These are phyloP conservation scores for Barnettozyma wickerhamii DNA, from an alignment of 805 yeast species.

Conservation along the genomic window DNA sequence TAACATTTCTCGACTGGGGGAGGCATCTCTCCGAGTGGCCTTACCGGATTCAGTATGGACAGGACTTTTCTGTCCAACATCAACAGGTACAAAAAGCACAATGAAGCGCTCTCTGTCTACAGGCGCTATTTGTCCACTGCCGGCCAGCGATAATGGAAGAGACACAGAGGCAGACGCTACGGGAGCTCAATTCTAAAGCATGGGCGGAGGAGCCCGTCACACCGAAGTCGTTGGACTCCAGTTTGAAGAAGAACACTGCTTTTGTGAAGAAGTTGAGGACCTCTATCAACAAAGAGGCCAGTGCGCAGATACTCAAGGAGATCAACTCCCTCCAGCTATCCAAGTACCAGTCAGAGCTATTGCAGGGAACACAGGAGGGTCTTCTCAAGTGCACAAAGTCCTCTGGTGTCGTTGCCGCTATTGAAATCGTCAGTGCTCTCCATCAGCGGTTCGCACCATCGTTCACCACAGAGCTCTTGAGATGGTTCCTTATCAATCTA, in stretches of 20 bases:
- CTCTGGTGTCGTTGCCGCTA: constrained; percentile 58
- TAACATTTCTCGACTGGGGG: no score
- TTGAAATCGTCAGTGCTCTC: constrained; percentile 63
- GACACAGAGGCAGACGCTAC: constrained; percentile 11
- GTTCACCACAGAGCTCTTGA: constrained; percentile 49
- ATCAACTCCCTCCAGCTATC: constrained; percentile 58
- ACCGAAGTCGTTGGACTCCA: constrained; percentile 50
- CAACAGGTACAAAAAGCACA: no score
- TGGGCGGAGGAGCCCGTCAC: constrained; percentile 19
- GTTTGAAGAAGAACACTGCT: constrained; percentile 77
- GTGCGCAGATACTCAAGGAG: constrained; percentile 50
- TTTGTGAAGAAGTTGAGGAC: constrained; percentile 67
- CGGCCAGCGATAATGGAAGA: constrained; percentile 1
- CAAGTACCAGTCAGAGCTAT: constrained; percentile 70
- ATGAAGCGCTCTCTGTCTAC: neutral
- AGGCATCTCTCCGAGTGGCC: no score
- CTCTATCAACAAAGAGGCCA: constrained; percentile 50
- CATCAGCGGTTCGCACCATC: constrained; percentile 65
- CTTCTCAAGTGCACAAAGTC: constrained; percentile 45
- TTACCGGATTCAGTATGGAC: no score
- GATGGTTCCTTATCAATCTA: constrained; percentile 38
- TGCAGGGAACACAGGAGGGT: constrained; percentile 60
- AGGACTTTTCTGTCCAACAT: no score
- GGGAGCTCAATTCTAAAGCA: constrained; percentile 14
- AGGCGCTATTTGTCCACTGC: neutral